These are phyloP conservation scores for Isoetes taiwanensis DNA, from an alignment of 75 land plant species.

Conservation along the genomic window DNA sequence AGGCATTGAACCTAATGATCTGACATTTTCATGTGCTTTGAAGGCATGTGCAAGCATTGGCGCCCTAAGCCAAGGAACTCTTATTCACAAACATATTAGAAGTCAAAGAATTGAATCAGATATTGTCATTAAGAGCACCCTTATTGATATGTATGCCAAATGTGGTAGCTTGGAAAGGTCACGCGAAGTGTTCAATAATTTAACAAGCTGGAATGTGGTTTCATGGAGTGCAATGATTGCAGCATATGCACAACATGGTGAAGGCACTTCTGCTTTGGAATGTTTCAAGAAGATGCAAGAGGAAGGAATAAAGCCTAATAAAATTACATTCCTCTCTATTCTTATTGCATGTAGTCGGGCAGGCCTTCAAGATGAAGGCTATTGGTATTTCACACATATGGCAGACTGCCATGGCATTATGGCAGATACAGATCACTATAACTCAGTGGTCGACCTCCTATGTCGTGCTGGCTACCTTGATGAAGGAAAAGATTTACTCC, in stretches of 20 bases:
- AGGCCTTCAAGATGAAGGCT: slow-evolving; percentile 22
- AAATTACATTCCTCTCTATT: slow-evolving; percentile 21
- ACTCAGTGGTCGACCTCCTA: slow-evolving; percentile 29
- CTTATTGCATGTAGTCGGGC: slow-evolving; percentile 30
- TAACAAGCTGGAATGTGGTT: slow-evolving; percentile 8
- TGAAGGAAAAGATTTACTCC: slow-evolving; percentile 18
- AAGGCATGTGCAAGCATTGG: slow-evolving; percentile 24
- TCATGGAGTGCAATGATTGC: slow-evolving; percentile 32
- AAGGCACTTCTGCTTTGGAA: slow-evolving; percentile 5
- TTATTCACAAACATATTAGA: too few species aligned
- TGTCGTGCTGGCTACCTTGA: slow-evolving; percentile 26
- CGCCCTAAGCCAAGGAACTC: too few species aligned
- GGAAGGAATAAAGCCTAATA: slow-evolving; percentile 19
- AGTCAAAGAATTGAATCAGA: too few species aligned
- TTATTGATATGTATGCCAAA: slow-evolving; percentile 27
- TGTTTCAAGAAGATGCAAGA: slow-evolving; percentile 17
- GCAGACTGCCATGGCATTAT: slow-evolving; percentile 3
- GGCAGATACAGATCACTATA: slow-evolving; percentile 24
- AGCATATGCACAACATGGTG: slow-evolving; percentile 22
- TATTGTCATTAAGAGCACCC: too few species aligned
- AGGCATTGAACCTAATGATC: slow-evolving; percentile 4
- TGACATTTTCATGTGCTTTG: slow-evolving; percentile 21
- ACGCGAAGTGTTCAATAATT: slow-evolving; percentile 10
- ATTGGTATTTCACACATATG: slow-evolving; percentile 23
- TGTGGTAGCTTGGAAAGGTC: slow-evolving; percentile 20